phyloP scores from a whole-genome alignment of 495 filamentous ascomycete species.

The Tuber borchii region DNA sequence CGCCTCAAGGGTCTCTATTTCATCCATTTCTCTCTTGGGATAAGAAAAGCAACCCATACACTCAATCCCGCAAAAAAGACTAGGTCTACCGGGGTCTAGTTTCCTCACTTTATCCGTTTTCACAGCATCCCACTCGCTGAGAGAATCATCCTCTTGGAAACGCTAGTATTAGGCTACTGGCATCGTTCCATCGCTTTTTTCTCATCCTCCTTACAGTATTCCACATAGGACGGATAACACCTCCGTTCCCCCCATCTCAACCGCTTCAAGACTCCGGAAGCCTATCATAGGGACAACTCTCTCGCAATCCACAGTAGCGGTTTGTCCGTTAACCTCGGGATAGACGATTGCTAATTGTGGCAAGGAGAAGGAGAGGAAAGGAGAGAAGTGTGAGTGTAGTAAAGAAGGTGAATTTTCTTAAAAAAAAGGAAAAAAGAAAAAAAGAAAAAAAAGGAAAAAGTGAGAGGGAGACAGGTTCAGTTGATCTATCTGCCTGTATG shows the following conservation, averaged over 20 bases:
- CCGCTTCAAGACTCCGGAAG: neutral
- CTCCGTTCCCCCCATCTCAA: neutral
- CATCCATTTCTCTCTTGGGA: neutral
- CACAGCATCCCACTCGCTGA: neutral
- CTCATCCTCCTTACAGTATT: neutral
- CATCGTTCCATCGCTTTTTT: neutral
- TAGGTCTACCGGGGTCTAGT: neutral
- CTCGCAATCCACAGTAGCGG: neutral
- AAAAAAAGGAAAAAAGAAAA: neutral
- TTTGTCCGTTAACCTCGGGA: neutral
- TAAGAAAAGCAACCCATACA: neutral
- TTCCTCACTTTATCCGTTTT: neutral
- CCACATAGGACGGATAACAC: neutral
- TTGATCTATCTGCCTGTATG: neutral
- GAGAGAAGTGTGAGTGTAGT: neutral
- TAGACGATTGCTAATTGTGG: neutral
- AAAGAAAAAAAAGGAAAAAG: neutral
- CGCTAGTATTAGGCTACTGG: neutral
- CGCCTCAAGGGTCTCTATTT: neutral
- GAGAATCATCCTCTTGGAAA: neutral
- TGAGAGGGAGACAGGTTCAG: neutral
- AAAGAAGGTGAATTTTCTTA: neutral
- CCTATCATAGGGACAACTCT: neutral
- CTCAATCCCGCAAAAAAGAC: neutral
- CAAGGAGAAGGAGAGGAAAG: neutral